Conservation (phyloP, 2,329 filamentous ascomycete species). For the Colletotrichum kahawae region DNA sequence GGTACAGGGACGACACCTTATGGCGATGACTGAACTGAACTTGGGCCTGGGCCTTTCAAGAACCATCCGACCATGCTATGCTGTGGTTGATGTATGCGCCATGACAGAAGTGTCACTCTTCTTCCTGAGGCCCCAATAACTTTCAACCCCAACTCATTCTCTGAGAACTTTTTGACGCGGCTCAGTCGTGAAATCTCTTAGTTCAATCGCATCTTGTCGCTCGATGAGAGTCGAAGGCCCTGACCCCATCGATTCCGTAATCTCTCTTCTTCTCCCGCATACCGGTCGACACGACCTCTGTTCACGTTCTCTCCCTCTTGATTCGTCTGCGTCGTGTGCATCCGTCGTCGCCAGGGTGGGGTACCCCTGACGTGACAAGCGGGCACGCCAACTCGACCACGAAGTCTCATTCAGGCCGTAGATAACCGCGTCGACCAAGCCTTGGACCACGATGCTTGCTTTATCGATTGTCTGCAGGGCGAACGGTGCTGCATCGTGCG, state of each 20-base stretch:
- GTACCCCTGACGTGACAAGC: background rate
- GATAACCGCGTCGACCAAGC: conserved; percentile 44
- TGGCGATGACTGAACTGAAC: background rate
- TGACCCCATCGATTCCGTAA: background rate
- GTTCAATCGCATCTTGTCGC: background rate
- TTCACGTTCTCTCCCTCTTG: background rate
- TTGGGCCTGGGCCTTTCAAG: background rate
- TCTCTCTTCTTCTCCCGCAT: background rate
- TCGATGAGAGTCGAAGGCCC: background rate
- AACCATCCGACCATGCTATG: no score
- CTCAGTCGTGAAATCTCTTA: background rate
- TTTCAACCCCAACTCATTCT: background rate
- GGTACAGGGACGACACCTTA: background rate
- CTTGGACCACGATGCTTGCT: conserved; percentile 44
- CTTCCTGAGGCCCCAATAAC: background rate
- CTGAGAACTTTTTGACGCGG: background rate
- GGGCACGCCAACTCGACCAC: conserved; percentile 1
- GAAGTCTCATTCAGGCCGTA: conserved; percentile 33
- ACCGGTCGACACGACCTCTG: background rate
- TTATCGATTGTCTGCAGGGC: conserved; percentile 40
- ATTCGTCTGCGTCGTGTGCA: background rate
- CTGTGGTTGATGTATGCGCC: background rate
- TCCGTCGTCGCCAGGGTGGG: background rate
- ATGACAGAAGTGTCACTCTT: background rate
- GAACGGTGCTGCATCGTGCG: conserved; percentile 37